Base-by-base conservation (phyloP, 164 flowering plant genomes). In the Magnolia sinica region DNA sequence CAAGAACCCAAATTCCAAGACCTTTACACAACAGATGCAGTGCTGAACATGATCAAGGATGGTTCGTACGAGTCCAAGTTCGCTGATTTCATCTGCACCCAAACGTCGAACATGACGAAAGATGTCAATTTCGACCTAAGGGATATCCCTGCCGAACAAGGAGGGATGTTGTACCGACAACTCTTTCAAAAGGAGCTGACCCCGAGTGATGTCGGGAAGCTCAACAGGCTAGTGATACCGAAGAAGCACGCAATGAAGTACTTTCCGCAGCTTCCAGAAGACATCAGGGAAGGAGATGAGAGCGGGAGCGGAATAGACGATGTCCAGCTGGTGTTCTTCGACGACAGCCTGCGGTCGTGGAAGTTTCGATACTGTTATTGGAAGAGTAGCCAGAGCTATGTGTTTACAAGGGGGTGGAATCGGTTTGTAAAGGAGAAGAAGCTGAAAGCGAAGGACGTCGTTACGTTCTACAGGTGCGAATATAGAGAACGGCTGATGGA, bases 131-230 rank as follows among this genome's bases (percentile, higher is more conserved):
- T 64, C 18, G 77, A 72, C 59, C 64, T 49, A 5, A 31, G 13
- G 11, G 61, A 22, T 11, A 22, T 14, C 4, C 6, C 29, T 22
- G 59, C 23, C 10, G 65, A n/a, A 10, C 69, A 72, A 31, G 82
- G 79, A 67, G 85, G 82, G 22, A 11, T 82, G 2, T 16, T 74
- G 1, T 79, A 74, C 22, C 79, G 79, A n/a, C 84, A 81, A 37
- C 88, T 94, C 2, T 95, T 95, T 61, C 88, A 84, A n/a, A 95
- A 95, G 87, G 96, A 90, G 82, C 81, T 95, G 23, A 95, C 98
- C 1, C 94, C 94, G 6, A 95, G 96, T 72, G 98, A 95, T 73
- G 97, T 95, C 3, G 91, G 98, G 6, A 92, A 91, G 85, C 90
- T 95, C 0, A 95, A 92, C 63, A 81, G 97, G 64, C 91, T 92